Conservation (phyloP, 352 stramenopile species). For the Pythium aphanidermatum region DNA sequence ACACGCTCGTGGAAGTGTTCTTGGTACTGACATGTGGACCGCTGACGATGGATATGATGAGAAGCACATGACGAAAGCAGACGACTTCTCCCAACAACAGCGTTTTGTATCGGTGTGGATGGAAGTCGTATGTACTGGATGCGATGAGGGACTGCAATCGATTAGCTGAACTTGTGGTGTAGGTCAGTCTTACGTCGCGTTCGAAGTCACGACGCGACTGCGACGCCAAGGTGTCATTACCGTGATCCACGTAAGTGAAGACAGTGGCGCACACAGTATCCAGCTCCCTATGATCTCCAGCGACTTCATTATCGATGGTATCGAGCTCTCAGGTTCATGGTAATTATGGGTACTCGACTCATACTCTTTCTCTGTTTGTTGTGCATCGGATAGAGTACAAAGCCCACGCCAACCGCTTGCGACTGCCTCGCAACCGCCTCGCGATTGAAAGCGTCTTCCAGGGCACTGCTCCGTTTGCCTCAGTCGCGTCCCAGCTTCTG, state of each 20-base stretch:
- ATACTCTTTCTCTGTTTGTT: no score
- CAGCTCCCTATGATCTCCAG: constrained; percentile 52
- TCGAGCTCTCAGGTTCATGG: no score
- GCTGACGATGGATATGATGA: not conserved
- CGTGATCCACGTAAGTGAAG: constrained; percentile 46
- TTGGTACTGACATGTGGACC: not conserved
- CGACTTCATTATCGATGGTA: constrained; percentile 55
- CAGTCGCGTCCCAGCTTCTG: constrained; percentile 33
- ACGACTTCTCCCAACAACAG: constrained; percentile 34
- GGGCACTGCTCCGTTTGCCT: constrained; percentile 8
- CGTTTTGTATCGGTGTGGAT: constrained; percentile 52
- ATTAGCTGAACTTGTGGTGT: no score
- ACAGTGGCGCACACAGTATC: constrained; percentile 26
- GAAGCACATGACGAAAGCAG: constrained; percentile 34
- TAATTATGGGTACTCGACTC: no score
- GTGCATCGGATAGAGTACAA: no score
- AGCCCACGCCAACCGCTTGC: constrained; percentile 30
- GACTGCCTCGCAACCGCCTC: constrained; percentile 35
- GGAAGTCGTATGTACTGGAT: constrained; percentile 55
- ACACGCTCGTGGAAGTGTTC: not conserved
- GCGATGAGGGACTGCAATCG: no score
- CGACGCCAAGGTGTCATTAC: constrained; percentile 40
- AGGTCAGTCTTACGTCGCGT: constrained; percentile 63
- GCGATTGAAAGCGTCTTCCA: constrained; percentile 24
- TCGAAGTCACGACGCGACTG: constrained; percentile 36